phyloP scores from a whole-genome alignment of 2,329 filamentous ascomycete genomes.

The Metarhizium sp. region DNA sequence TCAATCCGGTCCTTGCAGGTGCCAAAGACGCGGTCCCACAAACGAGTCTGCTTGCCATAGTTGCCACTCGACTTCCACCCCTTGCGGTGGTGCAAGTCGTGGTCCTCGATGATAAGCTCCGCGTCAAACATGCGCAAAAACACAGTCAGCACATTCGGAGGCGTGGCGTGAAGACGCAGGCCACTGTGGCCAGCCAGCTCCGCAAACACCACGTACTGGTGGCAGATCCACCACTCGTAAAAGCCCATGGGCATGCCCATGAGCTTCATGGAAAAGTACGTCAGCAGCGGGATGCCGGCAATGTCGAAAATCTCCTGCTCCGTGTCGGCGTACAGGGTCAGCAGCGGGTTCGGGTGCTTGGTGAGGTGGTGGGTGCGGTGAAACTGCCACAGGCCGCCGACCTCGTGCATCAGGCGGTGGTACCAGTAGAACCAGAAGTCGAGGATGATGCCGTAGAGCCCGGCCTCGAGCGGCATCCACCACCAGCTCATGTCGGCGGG shows the following conservation, averaged over 20 bases:
- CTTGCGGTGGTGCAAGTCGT: slow-evolving; percentile 28
- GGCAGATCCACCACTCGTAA: slow-evolving; percentile 37
- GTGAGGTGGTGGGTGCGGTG: slow-evolving; percentile 30
- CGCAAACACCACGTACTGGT: slow-evolving; percentile 30
- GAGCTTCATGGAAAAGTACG: slow-evolving; percentile 24
- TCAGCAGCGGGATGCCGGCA: slow-evolving; percentile 27
- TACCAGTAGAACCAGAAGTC: slow-evolving; percentile 1
- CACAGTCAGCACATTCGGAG: slow-evolving; percentile 23
- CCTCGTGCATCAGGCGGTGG: slow-evolving; percentile 27
- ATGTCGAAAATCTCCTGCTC: slow-evolving; percentile 34
- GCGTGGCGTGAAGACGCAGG: slow-evolving; percentile 19
- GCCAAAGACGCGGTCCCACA: slow-evolving; percentile 18
- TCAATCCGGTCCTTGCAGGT: slow-evolving; percentile 2
- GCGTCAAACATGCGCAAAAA: slow-evolving; percentile 20
- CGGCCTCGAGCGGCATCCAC: slow-evolving; percentile 18
- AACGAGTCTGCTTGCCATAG: slow-evolving; percentile 26
- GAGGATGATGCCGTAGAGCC: neutral
- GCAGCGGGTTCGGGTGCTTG: slow-evolving; percentile 16
- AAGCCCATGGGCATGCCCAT: slow-evolving; percentile 32
- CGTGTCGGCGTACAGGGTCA: slow-evolving; percentile 25
- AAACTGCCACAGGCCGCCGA: slow-evolving; percentile 23
- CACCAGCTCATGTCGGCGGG: slow-evolving; percentile 11
- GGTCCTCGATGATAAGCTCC: slow-evolving; percentile 32
- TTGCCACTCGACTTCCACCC: slow-evolving; percentile 26
- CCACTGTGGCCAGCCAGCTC: slow-evolving; percentile 19